These are phyloP conservation scores for Hanseniaspora singularis DNA, from an alignment of 805 yeast species.

Conservation along the genomic window DNA sequence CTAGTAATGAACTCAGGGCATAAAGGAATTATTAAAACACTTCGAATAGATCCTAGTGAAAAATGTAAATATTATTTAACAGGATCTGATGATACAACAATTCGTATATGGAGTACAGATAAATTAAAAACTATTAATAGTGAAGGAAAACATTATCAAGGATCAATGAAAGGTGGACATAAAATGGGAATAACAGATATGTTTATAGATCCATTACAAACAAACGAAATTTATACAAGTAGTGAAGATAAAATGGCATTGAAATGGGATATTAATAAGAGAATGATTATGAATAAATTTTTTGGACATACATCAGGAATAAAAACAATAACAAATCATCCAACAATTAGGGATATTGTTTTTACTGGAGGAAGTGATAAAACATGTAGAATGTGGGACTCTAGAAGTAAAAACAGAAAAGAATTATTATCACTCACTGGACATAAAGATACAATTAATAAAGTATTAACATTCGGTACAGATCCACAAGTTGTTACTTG, in stretches of 20 bases:
- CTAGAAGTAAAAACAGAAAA: slow-evolving; percentile 52
- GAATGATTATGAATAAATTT: slow-evolving; percentile 69
- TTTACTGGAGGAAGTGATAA: slow-evolving; percentile 86
- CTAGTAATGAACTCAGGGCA: slow-evolving; percentile 73
- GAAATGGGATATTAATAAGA: slow-evolving; percentile 92
- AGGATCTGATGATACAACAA: slow-evolving; percentile 79
- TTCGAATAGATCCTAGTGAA: slow-evolving; percentile 64
- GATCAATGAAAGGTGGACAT: slow-evolving; percentile 74
- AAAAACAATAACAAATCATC: slow-evolving; percentile 73
- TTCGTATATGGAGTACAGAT: slow-evolving; percentile 58
- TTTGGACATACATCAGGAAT: slow-evolving; percentile 92
- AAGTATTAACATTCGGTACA: slow-evolving; percentile 51
- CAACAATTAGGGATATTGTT: slow-evolving; percentile 63
- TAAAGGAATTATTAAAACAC: slow-evolving; percentile 81
- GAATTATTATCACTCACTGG: slow-evolving; percentile 72
- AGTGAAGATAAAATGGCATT: slow-evolving; percentile 87
- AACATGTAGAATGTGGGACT: slow-evolving; percentile 85
- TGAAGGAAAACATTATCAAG: slow-evolving; percentile 32
- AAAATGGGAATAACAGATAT: slow-evolving; percentile 76
- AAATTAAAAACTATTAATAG: slow-evolving; percentile 54
- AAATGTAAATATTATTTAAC: slow-evolving; percentile 80
- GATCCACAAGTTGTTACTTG: slow-evolving; percentile 82
- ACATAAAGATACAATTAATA: slow-evolving; percentile 63
- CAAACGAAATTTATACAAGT: slow-evolving; percentile 71
- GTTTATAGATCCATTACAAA: slow-evolving; percentile 60